These are phyloP conservation scores for Vitis hybrid DNA, from an alignment of 177 flowering plant species.

Conservation along the genomic window DNA sequence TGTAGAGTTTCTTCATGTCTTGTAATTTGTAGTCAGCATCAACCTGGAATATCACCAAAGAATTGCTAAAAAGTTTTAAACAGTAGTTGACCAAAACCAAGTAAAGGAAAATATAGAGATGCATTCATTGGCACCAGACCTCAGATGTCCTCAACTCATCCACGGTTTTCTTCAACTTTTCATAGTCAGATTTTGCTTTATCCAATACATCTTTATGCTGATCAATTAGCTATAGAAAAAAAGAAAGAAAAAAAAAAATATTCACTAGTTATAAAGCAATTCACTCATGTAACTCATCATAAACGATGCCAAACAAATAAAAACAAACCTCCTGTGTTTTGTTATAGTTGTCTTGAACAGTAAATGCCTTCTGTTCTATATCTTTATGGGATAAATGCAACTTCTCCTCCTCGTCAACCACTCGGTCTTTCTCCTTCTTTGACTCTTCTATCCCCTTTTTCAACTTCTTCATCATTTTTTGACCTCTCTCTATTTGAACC, in stretches of 20 bases:
- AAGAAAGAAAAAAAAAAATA: conserved; percentile 4
- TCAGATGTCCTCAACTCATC: conserved; percentile 82
- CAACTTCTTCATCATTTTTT: conserved; percentile 78
- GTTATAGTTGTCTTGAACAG: conserved; percentile 76
- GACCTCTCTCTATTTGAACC: conserved; percentile 77
- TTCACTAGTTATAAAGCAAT: neutral
- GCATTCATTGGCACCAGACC: conserved; percentile 35
- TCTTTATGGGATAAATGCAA: conserved; percentile 56
- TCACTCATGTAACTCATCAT: neutral
- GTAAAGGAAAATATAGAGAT: neutral
- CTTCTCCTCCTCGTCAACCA: conserved; percentile 59
- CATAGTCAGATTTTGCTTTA: conserved; percentile 71
- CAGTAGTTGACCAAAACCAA: neutral
- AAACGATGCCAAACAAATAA: neutral
- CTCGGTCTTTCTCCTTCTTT: conserved; percentile 72
- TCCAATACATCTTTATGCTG: conserved; percentile 75
- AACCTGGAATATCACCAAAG: conserved; percentile 47
- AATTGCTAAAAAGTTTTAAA: neutral
- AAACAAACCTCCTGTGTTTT: conserved; percentile 64
- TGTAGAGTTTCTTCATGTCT: conserved; percentile 73
- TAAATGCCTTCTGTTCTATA: conserved; percentile 78
- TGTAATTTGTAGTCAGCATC: conserved; percentile 85
- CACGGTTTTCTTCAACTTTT: conserved; percentile 62
- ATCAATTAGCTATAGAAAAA: conserved; percentile 56
- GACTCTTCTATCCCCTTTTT: conserved; percentile 86